Base-by-base conservation (phyloP, 2,329 filamentous ascomycete species). In the Microcera coccophila region DNA sequence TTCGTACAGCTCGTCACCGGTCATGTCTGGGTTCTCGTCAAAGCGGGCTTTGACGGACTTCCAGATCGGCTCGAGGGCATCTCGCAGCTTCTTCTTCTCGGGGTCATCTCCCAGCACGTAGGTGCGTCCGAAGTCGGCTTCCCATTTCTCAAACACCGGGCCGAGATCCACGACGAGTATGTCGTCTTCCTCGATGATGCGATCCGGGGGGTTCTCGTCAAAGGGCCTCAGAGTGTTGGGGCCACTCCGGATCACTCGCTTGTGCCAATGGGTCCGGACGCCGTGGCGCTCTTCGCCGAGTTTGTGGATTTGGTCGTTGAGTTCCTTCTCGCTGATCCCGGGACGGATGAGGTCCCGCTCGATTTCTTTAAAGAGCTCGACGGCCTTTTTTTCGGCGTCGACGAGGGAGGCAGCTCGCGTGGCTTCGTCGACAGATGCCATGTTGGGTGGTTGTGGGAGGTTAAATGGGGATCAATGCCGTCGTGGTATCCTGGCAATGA, bases 101-200 rank as follows among this genome's bases (percentile, higher is more conserved):
- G 69, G 66, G 39, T 76, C 72, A 37, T 66, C 45, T 3, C 72
- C 73, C 0, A 77, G 63, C 3, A 77, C 72, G 46, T 69, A 77
- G 1, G 74, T 77, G 12, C 73, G 70, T 7, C 73, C 73, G 44
- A 76, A 76, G 47, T 76, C 74, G 4, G 74, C 74, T 52, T 77
- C 74, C 70, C 71, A 78, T 1, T 62, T 64, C 38, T 75, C 73
- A 42, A 77, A 75, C 0, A 76, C 72, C 0, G 74, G 73, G 0
- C 74, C 74, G 2, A 77, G 61, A 47, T 77, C 74, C 24, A 77
- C 67, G 42, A 73, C 68, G 3, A 78, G 57, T 37, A 78, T 76
- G 42, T 78, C 74, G 39, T 74, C 72, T 3, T 58, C 52, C 45
- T 70, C 49, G 36, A 78, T 69, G 22, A 67, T 55, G 4, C 73